phyloP scores from a whole-genome alignment of 2,329 filamentous ascomycete species.

The Aschersonia sp. region DNA sequence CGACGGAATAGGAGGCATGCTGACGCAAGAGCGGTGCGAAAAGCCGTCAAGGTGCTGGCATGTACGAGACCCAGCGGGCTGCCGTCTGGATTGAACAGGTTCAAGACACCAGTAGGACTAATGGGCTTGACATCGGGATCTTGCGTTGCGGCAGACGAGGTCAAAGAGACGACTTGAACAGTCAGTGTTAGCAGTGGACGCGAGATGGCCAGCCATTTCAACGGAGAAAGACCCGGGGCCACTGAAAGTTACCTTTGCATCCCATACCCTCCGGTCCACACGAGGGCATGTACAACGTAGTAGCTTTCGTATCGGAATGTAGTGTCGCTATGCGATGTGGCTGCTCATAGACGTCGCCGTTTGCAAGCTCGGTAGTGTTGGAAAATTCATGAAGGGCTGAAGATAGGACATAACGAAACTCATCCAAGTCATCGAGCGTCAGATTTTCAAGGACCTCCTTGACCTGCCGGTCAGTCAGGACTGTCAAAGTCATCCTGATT shows the following conservation, averaged over 20 bases:
- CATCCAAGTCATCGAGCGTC: slow-evolving; percentile 34
- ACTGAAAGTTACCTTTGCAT: slow-evolving; percentile 42
- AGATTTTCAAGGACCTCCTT: slow-evolving; percentile 37
- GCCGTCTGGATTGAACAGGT: slow-evolving; percentile 50
- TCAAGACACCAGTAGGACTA: slow-evolving; percentile 50
- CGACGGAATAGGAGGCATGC: slow-evolving; percentile 53
- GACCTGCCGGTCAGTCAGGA: slow-evolving; percentile 44
- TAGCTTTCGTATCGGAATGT: slow-evolving; percentile 33
- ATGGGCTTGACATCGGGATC: slow-evolving; percentile 18
- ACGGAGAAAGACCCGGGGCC: neutral
- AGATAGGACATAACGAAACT: slow-evolving; percentile 32
- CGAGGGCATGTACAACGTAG: slow-evolving; percentile 63
- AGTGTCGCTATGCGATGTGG: slow-evolving; percentile 36
- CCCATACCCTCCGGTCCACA: slow-evolving; percentile 48
- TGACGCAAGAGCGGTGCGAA: slow-evolving; percentile 62
- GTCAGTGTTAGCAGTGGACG: neutral
- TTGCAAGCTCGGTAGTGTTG: slow-evolving; percentile 31
- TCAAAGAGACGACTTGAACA: slow-evolving; percentile 45
- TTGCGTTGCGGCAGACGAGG: slow-evolving; percentile 21
- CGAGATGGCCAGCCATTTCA: too few species aligned
- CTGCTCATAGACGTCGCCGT: slow-evolving; percentile 34
- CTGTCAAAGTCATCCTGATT: slow-evolving; percentile 37
- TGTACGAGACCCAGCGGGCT: slow-evolving; percentile 53
- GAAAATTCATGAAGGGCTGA: slow-evolving; percentile 47
- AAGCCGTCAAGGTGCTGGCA: slow-evolving; percentile 62